A percentile compares a stretch with the other conserved stretches of the same genome.
These are phyloP conservation scores for Hericium alpestre DNA, from an alignment of 768 basidiomycete genomes.

Conservation along the genomic window DNA sequence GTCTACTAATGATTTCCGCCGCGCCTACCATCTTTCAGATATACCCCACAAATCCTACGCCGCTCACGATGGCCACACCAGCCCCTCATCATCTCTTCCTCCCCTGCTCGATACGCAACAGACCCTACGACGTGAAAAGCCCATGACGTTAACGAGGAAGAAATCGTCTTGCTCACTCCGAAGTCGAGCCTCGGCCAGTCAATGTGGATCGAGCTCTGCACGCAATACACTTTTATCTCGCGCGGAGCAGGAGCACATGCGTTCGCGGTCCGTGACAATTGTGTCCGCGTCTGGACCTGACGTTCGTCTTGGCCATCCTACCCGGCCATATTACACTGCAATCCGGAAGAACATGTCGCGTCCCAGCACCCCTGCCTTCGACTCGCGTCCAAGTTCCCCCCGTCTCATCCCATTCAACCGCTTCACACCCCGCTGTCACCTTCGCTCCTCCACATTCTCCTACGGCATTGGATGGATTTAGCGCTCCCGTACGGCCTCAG, in stretches of 20 bases:
- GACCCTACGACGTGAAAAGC: constrained; percentile 9
- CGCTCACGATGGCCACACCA: neutral
- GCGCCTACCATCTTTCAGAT: too few relatives aligned
- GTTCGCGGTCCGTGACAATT: neutral
- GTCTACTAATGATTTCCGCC: too few relatives aligned
- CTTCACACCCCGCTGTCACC: neutral
- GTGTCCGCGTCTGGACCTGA: neutral
- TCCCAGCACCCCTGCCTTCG: neutral
- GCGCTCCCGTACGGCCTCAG: constrained; percentile 9
- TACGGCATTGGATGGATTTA: neutral
- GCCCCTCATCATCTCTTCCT: constrained; percentile 4
- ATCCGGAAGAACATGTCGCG: constrained; percentile 7
- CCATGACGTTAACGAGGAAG: constrained; percentile 7
- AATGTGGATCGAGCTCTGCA: neutral
- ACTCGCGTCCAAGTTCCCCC: neutral
- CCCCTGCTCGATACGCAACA: constrained; percentile 5
- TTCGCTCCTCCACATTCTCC: neutral
- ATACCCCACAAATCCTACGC: neutral
- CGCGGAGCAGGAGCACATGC: too few relatives aligned
- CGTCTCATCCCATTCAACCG: neutral
- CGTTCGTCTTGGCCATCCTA: constrained; percentile 11
- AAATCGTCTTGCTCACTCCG: constrained; percentile 10
- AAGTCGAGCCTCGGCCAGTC: neutral
- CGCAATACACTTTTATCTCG: neutral
- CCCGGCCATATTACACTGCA: constrained; percentile 12